These are phyloP conservation scores for Pterulicium gracile DNA, from an alignment of 1,284 basidiomycete species.

Conservation along the genomic window DNA sequence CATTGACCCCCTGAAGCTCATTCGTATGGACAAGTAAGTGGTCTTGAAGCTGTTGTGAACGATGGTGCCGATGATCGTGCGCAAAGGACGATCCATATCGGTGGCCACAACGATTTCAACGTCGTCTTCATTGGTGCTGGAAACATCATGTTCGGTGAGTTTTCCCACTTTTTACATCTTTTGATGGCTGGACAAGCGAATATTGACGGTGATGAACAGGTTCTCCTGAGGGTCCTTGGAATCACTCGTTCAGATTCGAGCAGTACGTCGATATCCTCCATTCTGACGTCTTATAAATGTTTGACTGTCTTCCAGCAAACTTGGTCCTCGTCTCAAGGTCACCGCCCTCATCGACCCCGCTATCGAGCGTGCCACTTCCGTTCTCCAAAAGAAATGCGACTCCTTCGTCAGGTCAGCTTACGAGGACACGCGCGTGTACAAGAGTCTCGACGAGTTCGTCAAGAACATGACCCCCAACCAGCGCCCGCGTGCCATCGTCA, in stretches of 20 bases:
- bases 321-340: constrained; percentile 93
- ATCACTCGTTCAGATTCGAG: constrained; percentile 93
- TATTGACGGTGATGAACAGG: constrained; percentile 31
- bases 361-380: constrained; percentile 68
- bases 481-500: constrained; percentile 68
- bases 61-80: neutral
- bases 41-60: neutral
- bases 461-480: constrained; percentile 55
- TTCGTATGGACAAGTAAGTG: constrained; percentile 69
- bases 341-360: constrained; percentile 91
- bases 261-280: constrained; percentile 38
- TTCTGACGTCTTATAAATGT: constrained; percentile 4
- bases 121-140: constrained; percentile 88
- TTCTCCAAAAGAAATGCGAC: constrained; percentile 85
- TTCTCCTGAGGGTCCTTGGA: constrained; percentile 83
- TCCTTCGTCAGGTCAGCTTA: constrained; percentile 94
- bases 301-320: constrained; percentile 54
- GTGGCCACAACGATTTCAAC: constrained; percentile 68
- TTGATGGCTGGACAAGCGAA: neutral
- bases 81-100: constrained; percentile 42
- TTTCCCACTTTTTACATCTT: neutral
- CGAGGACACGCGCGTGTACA: constrained; percentile 83
- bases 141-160: constrained; percentile 86
- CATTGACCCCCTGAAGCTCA: constrained; percentile 63
- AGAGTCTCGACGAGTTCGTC: constrained; percentile 80